Percentiles rank a stretch among this genome's conserved stretches.
phyloP scores from a whole-genome alignment of 1,284 basidiomycete species.

The Macrocystidia cucumis region DNA sequence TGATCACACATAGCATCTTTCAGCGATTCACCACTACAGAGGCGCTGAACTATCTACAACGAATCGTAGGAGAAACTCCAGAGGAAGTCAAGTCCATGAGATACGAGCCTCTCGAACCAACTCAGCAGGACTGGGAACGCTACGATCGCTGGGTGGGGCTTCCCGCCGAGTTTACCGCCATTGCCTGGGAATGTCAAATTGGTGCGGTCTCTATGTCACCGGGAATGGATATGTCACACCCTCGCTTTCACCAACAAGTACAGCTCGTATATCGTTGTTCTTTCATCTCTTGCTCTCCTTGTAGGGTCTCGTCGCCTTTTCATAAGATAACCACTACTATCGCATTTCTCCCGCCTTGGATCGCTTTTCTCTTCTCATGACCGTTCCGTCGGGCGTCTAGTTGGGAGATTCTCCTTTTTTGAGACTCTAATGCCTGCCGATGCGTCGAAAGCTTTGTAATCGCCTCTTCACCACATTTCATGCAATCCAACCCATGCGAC shows the following conservation, averaged over 20 bases:
- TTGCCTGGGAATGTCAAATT: not conserved
- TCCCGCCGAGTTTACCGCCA: not conserved
- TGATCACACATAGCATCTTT: constrained; percentile 1
- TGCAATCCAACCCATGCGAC: no score
- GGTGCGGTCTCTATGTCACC: not conserved
- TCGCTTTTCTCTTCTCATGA: no score
- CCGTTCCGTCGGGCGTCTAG: no score
- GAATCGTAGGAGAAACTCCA: not conserved
- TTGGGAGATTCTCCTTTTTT: no score
- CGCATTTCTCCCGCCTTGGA: no score
- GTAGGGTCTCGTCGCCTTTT: no score
- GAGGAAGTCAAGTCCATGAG: not conserved
- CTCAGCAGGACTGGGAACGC: not conserved
- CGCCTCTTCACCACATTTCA: no score
- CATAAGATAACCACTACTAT: no score
- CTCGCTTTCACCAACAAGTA: not conserved
- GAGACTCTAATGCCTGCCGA: no score
- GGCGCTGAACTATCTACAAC: not conserved
- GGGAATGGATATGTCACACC: not conserved
- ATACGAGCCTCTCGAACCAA: not conserved
- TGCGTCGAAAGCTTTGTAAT: no score
- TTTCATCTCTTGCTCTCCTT: no score
- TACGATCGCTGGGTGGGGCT: not conserved
- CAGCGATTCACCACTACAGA: not conserved
- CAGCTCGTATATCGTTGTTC: no score